phyloP scores from a whole-genome alignment of 345 rosid genomes.

The Triadica sebifera region DNA sequence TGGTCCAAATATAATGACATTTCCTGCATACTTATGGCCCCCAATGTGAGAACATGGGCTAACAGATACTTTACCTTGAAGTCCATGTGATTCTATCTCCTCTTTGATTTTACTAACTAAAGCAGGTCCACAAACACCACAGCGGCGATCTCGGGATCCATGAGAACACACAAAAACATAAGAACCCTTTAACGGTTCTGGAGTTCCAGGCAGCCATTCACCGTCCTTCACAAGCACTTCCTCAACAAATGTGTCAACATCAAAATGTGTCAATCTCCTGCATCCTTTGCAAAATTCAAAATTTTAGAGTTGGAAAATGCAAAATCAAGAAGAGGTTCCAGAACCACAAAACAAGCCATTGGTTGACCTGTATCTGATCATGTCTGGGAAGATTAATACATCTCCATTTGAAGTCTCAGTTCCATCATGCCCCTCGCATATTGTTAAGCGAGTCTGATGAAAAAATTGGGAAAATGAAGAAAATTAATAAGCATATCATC shows the following conservation, averaged over 20 bases:
- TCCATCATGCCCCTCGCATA: slow-evolving; percentile 99
- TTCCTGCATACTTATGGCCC: slow-evolving; percentile 94
- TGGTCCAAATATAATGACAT: slow-evolving; percentile 78
- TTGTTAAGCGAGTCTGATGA: slow-evolving; percentile 73
- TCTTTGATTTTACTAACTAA: slow-evolving; percentile 78
- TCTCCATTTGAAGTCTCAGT: slow-evolving; percentile 96
- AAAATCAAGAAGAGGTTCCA: slow-evolving; percentile 6
- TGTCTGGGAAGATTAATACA: slow-evolving; percentile 93
- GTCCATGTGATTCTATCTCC: slow-evolving; percentile 66
- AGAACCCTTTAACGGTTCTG: slow-evolving; percentile 73
- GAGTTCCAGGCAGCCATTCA: slow-evolving; percentile 92
- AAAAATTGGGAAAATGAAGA: not conserved
- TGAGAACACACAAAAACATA: slow-evolving; percentile 91
- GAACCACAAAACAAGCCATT: slow-evolving; percentile 11
- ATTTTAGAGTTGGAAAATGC: slow-evolving; percentile 7
- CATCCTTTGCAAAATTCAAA: slow-evolving; percentile 31
- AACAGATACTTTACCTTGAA: slow-evolving; percentile 83
- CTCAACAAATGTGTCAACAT: slow-evolving; percentile 94
- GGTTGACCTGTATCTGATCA: slow-evolving; percentile 89
- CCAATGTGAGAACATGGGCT: slow-evolving; percentile 98
- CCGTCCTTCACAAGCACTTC: slow-evolving; percentile 95
- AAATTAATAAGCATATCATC: not conserved
- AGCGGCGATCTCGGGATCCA: slow-evolving; percentile 81
- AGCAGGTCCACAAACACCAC: slow-evolving; percentile 94
- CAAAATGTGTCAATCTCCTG: slow-evolving; percentile 99